Percentiles rank a stretch among this genome's conserved stretches.
Conservation (phyloP, 139 green algal genomes). For the Pseudopediastrum boryanum region DNA sequence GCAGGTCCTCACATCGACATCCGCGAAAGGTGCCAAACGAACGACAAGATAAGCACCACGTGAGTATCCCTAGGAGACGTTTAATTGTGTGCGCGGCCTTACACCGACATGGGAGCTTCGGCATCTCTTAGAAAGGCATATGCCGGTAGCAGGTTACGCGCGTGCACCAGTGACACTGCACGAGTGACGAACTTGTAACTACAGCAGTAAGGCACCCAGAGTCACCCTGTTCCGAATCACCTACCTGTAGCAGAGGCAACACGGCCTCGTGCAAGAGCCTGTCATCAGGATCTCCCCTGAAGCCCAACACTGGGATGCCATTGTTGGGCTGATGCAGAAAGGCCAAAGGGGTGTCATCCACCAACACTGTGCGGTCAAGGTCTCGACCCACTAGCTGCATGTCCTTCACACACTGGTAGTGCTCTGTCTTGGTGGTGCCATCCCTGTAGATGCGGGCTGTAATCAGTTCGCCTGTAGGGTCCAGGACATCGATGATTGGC, state of each 20-base stretch:
- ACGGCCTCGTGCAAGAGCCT: conserved; percentile 82
- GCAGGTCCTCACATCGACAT: no score
- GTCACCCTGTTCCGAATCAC: no score
- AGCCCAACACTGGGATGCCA: conserved; percentile 84
- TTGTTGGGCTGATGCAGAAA: conserved; percentile 89
- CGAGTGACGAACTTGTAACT: no score
- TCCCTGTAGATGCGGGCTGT: conserved; percentile 59
- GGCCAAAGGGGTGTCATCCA: conserved; percentile 92
- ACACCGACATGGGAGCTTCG: no score
- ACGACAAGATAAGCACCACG: no score
- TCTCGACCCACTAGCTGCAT: conserved; percentile 69
- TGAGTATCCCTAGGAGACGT: no score
- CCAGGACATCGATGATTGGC: conserved; percentile 81
- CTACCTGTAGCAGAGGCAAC: conserved; percentile 76
- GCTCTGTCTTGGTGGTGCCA: conserved; percentile 49
- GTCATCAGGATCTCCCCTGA: conserved; percentile 82
- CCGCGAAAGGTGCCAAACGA: no score
- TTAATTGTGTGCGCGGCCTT: no score
- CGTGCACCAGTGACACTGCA: no score
- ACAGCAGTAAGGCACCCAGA: no score
- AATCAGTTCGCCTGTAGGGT: conserved; percentile 56
- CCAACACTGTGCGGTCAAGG: conserved; percentile 76
- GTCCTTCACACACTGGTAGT: conserved; percentile 93
- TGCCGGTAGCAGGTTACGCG: no score
- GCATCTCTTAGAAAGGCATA: no score